Evolutionary conservation across 805 yeast genomes (phyloP), one percentile per base, ranked within the genome.

Genomic region (Saturnispora gosingensis): DNA sequence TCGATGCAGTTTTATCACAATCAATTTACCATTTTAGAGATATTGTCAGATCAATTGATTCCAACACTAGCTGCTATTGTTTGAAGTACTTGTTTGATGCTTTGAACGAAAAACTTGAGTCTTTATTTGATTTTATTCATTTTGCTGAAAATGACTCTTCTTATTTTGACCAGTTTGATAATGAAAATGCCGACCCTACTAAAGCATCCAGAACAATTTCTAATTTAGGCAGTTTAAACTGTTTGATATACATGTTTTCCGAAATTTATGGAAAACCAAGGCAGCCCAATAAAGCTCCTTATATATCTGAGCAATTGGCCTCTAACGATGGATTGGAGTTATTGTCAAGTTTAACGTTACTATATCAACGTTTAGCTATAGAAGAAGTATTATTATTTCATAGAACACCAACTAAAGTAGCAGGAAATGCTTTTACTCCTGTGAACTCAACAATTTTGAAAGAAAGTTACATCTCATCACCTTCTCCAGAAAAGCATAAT

Each of bases 371-470:
- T 53, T 66, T 76, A 16, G 69, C 79, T 0, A 55, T 76, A 11
- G 93, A 85, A 63, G 90, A 84, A 55, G 74, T 75, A 49, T 58
- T 70, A 4, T 58, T 83, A 6, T 74, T 83, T 35, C 58, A 74
- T 0, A 55, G 62, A 2, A 69, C 80, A 51, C 86, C 88, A 0
- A 63, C 63, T 1, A 66, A 63, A 3, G 75, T 75, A 9, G 72
- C 75, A 5, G 71, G 69, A 36, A 73, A 73, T 27, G 74, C 71
- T 22, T 49, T 67, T 59, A 56, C 59, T 1, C 65, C 62, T 3
- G 61, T 61, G 15, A 63, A 57, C 16, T 71, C 69, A 10, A 59
- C 64, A 16, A 70, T 75, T 3, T 73, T 74, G 2, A 61, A 73
- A 15, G 72, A 74, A 44, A 69, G 80, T 8, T 72, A 71, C 52